Evolutionary conservation across 441 rosid species (phyloP), one percentile per base, ranked within the genome.

Genomic region (Theobroma grandiflorum): DNA sequence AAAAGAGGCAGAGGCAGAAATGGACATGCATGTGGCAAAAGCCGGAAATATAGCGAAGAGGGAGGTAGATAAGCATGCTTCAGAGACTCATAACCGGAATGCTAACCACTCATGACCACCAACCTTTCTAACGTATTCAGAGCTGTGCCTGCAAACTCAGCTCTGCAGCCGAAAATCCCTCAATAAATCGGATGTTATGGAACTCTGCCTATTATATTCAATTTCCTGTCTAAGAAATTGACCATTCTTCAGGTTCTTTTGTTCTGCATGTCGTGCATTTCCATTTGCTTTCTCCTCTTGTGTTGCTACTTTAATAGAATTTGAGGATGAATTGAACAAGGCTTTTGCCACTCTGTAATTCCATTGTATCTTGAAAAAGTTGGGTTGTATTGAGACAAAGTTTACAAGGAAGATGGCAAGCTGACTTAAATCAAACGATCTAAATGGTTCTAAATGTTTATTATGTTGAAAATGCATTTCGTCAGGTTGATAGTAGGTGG

Each of bases 1-100:
- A 8, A 85, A 8, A 73, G 93, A 85, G 75, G 93, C 91, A 4
- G 88, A 90, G 70, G 93, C 89, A 2, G 76, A 82, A 35, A 90
- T 87, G 93, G 86, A 86, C 3, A 42, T 85, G 75, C 93, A 90
- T 40, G 90, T 79, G 10, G 74, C 80, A 14, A 90, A 86, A 81
- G 91, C 91, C 3, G 85, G 76, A 4, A 76, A 84, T 6, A 75
- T 52, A 76, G 84, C 83, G 0, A 52, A 57, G 20, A 81, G 9
- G 80, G 90, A 86, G 79, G 42, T 75, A 0, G 83, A 73, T 7
- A 86, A 84, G 61, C 84, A 83, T n/a, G 26, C 55, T 33, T 20
- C 59, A 2, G 8, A 16, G 14, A 33, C 3, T 7, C 38, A 26
- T 20, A 18, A 15, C 18, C 16, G 22, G 14, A 50, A 26, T 15